Evolutionary conservation across 1,284 basidiomycete genomes (phyloP).

Genomic region (Sporisorium reilianum): DNA sequence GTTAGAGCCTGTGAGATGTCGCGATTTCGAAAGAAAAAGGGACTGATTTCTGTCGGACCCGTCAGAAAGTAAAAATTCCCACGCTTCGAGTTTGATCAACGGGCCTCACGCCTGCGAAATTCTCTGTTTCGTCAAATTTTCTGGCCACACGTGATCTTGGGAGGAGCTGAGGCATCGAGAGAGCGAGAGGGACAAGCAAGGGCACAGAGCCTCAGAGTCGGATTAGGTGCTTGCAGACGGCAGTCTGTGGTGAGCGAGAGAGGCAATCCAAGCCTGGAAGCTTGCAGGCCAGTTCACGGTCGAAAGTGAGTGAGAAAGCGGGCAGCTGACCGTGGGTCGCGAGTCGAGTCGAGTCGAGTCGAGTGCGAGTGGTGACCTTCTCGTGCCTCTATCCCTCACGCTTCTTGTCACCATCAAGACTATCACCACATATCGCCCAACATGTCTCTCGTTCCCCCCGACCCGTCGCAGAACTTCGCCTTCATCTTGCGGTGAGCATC

Average conservation of each 20-base stretch:
- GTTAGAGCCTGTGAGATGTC: conserved; percentile 14
- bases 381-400: conserved; percentile 30
- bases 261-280: neutral
- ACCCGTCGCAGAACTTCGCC: conserved; percentile 69
- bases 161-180: neutral
- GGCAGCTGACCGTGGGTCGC: neutral
- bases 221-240: neutral
- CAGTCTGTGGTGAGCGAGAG: neutral
- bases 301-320: neutral
- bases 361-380: conserved; percentile 7
- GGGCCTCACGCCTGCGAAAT: neutral
- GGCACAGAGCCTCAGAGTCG: no score
- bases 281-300: neutral
- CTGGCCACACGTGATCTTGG: neutral
- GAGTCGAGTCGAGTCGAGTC: neutral
- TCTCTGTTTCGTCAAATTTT: neutral
- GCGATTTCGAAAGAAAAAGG: no score
- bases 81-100: conserved; percentile 10
- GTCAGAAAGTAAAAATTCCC: conserved; percentile 20
- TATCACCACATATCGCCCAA: conserved; percentile 46
- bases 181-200: no score
- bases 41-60: neutral
- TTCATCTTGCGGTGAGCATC: conserved; percentile 68
- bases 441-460: conserved; percentile 67
- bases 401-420: conserved; percentile 54